Evolutionary conservation across 495 filamentous ascomycete species (phyloP).

Genomic region (Aspergillus sparsus): DNA sequence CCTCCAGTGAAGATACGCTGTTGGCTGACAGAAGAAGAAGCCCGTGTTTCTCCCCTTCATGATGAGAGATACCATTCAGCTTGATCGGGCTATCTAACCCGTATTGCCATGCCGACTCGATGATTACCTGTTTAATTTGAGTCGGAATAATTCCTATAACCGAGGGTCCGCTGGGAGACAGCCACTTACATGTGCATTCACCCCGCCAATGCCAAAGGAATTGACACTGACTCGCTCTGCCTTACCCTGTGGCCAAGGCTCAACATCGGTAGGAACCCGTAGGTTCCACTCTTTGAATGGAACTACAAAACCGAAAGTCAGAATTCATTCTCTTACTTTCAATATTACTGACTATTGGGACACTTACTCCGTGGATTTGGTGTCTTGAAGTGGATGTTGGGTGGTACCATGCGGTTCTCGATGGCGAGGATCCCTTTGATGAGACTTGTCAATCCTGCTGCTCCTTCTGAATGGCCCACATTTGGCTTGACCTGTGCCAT

Average conservation of each 20-base stretch:
- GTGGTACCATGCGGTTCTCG: slow-evolving; percentile 49
- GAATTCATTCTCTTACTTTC: not conserved
- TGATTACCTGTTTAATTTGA: slow-evolving; percentile 21
- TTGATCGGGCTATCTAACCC: not conserved
- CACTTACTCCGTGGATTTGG: slow-evolving; percentile 27
- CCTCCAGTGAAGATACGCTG: too few relatives aligned
- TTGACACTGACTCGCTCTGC: slow-evolving; percentile 34
- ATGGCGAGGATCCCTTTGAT: slow-evolving; percentile 60
- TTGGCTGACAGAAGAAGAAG: not conserved
- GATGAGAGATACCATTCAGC: not conserved
- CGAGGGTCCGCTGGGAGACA: too few relatives aligned
- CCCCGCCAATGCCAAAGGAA: slow-evolving; percentile 37
- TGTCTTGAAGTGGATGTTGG: slow-evolving; percentile 44
- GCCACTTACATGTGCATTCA: slow-evolving; percentile 31
- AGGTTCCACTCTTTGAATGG: slow-evolving; percentile 13
- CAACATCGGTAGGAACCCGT: slow-evolving; percentile 27
- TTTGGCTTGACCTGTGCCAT: slow-evolving; percentile 45
- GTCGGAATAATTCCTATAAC: not conserved
- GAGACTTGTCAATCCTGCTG: slow-evolving; percentile 54
- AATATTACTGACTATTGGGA: not conserved
- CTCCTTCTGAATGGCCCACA: slow-evolving; percentile 54
- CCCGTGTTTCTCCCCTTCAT: slow-evolving; percentile 1
- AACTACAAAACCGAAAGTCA: slow-evolving; percentile 4
- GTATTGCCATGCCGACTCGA: slow-evolving; percentile 14
- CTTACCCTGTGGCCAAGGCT: slow-evolving; percentile 29